Evolutionary conservation across 140 eudicot species (phyloP).

Genomic region (Erigeron philadelphicus): DNA sequence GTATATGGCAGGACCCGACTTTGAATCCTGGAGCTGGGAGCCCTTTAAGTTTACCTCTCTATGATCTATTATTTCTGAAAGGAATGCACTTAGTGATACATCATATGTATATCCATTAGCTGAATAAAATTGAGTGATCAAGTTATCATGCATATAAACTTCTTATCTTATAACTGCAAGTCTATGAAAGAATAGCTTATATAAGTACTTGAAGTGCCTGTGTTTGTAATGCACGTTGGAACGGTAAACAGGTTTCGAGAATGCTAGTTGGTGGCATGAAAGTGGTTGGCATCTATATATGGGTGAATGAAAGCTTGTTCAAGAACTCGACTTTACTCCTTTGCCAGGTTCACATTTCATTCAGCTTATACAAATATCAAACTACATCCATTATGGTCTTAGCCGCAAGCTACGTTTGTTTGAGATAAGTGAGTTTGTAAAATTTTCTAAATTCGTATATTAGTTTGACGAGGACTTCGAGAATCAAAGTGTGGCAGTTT

Average conservation of each 20-base stretch:
- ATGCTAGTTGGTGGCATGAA: constrained; percentile 89
- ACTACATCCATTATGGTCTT: neutral
- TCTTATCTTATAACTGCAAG: no score
- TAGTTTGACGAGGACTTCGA: no score
- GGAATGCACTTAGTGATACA: constrained; percentile 13
- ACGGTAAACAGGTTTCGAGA: constrained; percentile 63
- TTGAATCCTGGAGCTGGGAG: no score
- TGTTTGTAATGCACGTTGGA: neutral
- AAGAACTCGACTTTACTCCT: constrained; percentile 70
- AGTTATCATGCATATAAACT: neutral
- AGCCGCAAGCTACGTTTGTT: neutral
- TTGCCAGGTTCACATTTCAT: constrained; percentile 60
- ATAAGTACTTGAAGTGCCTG: neutral
- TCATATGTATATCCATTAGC: neutral
- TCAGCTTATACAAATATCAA: neutral
- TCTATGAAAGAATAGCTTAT: neutral
- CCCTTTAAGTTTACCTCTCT: no score
- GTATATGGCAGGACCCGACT: no score
- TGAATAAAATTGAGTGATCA: neutral
- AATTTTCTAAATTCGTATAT: neutral
- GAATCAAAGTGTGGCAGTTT: no score
- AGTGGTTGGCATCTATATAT: constrained; percentile 83
- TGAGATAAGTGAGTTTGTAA: neutral
- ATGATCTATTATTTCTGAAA: neutral
- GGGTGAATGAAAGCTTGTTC: constrained; percentile 64